phyloP scores from a whole-genome alignment of 768 basidiomycete genomes.

The Boletus vinaceobasis region DNA sequence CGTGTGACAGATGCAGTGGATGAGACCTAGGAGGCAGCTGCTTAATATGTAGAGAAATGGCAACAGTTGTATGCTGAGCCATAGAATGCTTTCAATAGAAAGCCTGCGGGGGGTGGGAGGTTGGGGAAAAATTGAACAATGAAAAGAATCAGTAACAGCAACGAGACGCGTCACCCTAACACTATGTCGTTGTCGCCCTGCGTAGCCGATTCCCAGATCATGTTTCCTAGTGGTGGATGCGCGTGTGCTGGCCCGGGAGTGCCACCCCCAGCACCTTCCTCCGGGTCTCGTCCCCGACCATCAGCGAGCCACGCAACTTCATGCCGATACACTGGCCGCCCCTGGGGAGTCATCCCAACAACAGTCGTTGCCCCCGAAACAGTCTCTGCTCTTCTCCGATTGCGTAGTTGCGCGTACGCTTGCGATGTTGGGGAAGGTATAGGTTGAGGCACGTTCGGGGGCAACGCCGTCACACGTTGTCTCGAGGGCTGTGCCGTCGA shows the following conservation, averaged over 20 bases:
- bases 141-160: conserved; percentile 3
- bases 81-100: conserved; percentile 2
- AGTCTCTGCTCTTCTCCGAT: conserved; percentile 33
- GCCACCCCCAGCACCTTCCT: conserved; percentile 18
- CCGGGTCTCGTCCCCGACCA: conserved; percentile 14
- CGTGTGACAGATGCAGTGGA: conserved; percentile 4
- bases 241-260: conserved; percentile 19
- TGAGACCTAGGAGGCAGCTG: conserved; percentile 1
- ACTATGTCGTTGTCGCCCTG: conserved; percentile 30
- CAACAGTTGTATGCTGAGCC: conserved; percentile 2
- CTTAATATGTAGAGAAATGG: not conserved
- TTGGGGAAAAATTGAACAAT: not conserved
- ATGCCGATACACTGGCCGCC: conserved; percentile 28
- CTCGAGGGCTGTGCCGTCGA: conserved; percentile 17
- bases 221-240: conserved; percentile 21
- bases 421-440: conserved; percentile 21
- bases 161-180: conserved; percentile 32
- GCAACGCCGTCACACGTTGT: conserved; percentile 30
- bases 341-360: conserved; percentile 26
- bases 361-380: conserved; percentile 30
- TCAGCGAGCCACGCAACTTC: conserved; percentile 28
- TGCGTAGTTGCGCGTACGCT: conserved; percentile 20
- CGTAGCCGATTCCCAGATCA: conserved; percentile 28
- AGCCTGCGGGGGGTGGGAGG: not conserved
- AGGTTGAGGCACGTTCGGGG: conserved; percentile 22